Conservation (phyloP, 2,329 filamentous ascomycete genomes). For the Davidsoniella australis region DNA sequence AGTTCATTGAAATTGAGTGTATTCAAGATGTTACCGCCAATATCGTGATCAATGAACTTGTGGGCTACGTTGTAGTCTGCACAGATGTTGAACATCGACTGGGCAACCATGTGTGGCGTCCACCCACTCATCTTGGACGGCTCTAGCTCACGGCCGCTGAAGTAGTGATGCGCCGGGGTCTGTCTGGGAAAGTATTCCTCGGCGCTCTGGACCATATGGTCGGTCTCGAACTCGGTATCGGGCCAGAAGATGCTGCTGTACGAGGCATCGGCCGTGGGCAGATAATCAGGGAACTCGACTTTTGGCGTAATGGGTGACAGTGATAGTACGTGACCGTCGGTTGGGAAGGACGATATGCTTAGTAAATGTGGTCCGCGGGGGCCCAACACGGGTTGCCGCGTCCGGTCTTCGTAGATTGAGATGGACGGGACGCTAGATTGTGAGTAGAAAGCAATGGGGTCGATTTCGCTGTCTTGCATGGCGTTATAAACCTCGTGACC, state of each 20-base stretch:
- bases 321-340: conserved; percentile 39
- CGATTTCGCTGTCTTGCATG: conserved; percentile 1
- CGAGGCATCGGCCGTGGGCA: not conserved
- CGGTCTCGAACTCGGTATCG: conserved; percentile 6
- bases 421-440: conserved; percentile 1
- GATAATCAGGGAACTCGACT: conserved; percentile 19
- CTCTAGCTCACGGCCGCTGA: conserved; percentile 39
- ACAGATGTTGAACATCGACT: conserved; percentile 73
- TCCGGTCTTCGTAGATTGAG: not conserved
- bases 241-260: conserved; percentile 19
- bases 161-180: conserved; percentile 30
- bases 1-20: conserved; percentile 85
- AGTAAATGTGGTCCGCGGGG: conserved; percentile 70
- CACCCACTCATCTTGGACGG: conserved; percentile 43
- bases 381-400: conserved; percentile 52
- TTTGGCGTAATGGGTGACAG: conserved; percentile 61
- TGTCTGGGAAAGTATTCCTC: not conserved
- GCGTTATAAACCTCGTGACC: conserved; percentile 23
- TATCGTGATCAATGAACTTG: conserved; percentile 81
- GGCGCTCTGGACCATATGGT: not conserved
- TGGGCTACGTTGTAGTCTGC: conserved; percentile 63
- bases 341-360: conserved; percentile 38
- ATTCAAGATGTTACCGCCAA: conserved; percentile 70
- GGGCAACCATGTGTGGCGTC: conserved; percentile 61
- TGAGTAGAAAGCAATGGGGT: conserved; percentile 38